Evolutionary conservation across 306 rosid species (phyloP).

Genomic region (Lotus japonicus): DNA sequence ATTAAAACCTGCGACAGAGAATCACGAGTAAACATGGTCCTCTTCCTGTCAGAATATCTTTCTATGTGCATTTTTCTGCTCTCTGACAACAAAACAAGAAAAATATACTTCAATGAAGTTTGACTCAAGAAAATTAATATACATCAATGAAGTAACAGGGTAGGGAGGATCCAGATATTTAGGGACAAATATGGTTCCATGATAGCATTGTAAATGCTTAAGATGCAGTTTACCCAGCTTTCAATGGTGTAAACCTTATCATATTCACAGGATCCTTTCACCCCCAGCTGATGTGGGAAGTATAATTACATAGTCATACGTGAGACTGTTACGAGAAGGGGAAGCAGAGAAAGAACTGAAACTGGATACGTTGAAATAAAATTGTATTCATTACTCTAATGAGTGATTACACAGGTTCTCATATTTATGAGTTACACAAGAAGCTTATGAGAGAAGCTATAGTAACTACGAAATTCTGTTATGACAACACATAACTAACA

Average conservation of each 20-base stretch:
- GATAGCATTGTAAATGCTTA: not conserved
- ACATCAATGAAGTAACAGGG: not conserved
- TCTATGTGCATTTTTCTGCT: slow-evolving; percentile 30
- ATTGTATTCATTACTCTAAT: too few relatives aligned
- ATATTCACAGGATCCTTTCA: not conserved
- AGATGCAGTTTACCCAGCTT: not conserved
- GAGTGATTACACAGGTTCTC: too few relatives aligned
- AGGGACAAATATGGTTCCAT: not conserved
- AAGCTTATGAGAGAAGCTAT: too few relatives aligned
- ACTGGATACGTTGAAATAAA: too few relatives aligned
- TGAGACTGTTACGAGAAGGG: too few relatives aligned
- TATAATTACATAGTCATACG: too few relatives aligned
- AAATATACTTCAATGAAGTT: not conserved
- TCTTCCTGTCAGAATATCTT: slow-evolving; percentile 41
- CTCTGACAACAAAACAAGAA: slow-evolving; percentile 34
- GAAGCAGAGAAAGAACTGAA: too few relatives aligned
- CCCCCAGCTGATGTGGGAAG: not conserved
- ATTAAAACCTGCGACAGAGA: slow-evolving; percentile 48
- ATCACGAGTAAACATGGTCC: slow-evolving; percentile 36
- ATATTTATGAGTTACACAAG: too few relatives aligned
- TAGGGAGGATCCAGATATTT: not conserved
- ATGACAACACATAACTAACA: too few relatives aligned
- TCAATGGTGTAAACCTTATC: not conserved
- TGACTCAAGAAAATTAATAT: not conserved
- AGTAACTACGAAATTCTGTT: too few relatives aligned